phyloP scores from a whole-genome alignment of 1,284 basidiomycete species.

The Xerocomus minutiporus region DNA sequence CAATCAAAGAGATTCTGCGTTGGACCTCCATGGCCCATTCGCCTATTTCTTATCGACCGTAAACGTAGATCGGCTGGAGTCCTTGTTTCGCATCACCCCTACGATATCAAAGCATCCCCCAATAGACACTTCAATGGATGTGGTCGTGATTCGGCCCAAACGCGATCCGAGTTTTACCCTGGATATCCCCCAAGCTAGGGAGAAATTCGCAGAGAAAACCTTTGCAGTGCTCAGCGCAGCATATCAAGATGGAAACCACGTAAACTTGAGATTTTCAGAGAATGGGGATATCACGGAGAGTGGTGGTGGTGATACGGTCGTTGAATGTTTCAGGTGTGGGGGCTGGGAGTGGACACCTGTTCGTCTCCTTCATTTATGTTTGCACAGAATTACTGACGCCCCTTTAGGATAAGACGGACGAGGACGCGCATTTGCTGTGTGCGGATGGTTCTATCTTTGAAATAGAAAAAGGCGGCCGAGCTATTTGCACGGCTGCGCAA shows the following conservation, averaged over 20 bases:
- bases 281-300: conserved; percentile 42
- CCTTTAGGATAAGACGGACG: conserved; percentile 50
- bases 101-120: conserved; percentile 37
- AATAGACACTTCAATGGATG: conserved; percentile 54
- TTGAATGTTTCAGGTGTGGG: conserved; percentile 78
- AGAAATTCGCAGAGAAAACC: conserved; percentile 44
- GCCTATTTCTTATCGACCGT: conserved; percentile 80
- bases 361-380: conserved; percentile 31
- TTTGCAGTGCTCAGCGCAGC: conserved; percentile 58
- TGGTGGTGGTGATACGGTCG: conserved; percentile 51
- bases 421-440: conserved; percentile 63
- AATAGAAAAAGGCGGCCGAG: conserved; percentile 54
- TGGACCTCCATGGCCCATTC: conserved; percentile 73
- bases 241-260: conserved; percentile 71
- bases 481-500: conserved; percentile 42
- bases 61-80: conserved; percentile 82
- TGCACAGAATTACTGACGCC: conserved; percentile 11
- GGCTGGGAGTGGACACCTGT: conserved; percentile 87
- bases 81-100: conserved; percentile 53
- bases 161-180: conserved; percentile 52
- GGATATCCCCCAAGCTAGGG: conserved; percentile 41
- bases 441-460: conserved; percentile 66
- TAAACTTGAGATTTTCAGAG: conserved; percentile 53
- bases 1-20: conserved; percentile 32
- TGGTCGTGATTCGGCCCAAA: conserved; percentile 79